Evolutionary conservation across 306 rosid genomes (phyloP).

Genomic region (Citrullus amarus): DNA sequence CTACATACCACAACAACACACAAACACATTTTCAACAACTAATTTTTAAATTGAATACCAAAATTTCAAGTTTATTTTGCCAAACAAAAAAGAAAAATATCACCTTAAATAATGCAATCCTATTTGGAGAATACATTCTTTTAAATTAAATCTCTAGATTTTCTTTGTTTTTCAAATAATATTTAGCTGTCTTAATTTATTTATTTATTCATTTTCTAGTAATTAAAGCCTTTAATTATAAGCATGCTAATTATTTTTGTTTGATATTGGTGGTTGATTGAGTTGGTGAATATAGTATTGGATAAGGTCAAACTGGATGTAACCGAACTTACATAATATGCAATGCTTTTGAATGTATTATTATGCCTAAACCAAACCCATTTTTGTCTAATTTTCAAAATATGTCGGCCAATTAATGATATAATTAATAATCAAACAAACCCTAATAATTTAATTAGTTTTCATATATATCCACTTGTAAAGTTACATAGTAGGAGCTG

Average conservation of each 20-base stretch:
- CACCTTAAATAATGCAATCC: too few species aligned
- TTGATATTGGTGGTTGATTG: not conserved
- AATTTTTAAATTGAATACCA: too few species aligned
- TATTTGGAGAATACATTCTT: too few species aligned
- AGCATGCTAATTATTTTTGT: not conserved
- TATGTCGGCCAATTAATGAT: constrained; percentile 1
- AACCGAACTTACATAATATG: not conserved
- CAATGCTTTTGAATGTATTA: constrained; percentile 1
- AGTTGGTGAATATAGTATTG: not conserved
- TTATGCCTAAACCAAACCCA: not conserved
- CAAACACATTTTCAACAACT: too few species aligned
- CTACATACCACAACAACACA: too few species aligned
- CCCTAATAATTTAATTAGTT: not conserved
- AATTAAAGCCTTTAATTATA: not conserved
- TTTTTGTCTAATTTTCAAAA: not conserved
- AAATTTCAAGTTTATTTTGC: too few species aligned
- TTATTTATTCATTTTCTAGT: not conserved
- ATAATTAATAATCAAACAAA: not conserved
- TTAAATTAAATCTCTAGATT: not conserved
- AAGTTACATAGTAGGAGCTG: not conserved
- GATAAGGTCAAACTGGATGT: not conserved
- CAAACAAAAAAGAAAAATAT: too few species aligned
- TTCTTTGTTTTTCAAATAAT: not conserved
- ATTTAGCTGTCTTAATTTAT: not conserved
- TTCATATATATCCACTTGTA: not conserved